Conservation (phyloP, 352 stramenopile species). For the Globisporangium paddicum region DNA sequence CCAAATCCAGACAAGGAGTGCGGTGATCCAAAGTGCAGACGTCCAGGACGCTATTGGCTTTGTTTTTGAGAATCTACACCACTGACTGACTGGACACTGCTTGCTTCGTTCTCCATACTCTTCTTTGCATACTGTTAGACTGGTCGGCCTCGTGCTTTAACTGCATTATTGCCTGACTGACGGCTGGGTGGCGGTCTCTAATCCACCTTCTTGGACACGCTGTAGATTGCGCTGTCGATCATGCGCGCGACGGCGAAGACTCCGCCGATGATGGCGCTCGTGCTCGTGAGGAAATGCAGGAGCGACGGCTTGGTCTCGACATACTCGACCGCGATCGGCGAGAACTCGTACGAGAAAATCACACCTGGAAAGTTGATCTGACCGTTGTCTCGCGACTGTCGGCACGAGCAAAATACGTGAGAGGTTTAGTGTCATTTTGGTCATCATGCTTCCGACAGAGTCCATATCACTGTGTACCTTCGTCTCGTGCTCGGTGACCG, state of each 20-base stretch:
- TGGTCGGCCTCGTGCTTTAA: background rate
- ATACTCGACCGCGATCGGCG: constrained; percentile 86
- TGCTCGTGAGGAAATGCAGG: constrained; percentile 84
- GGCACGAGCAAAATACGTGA: background rate
- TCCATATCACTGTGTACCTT: constrained; percentile 18
- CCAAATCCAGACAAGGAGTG: background rate
- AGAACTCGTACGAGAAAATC: constrained; percentile 88
- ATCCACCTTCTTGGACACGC: constrained; percentile 86
- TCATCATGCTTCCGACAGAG: too few species aligned
- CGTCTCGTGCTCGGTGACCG: constrained; percentile 78
- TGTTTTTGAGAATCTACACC: constrained; percentile 3
- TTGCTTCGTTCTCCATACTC: background rate
- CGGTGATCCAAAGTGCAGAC: background rate
- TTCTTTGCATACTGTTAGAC: background rate
- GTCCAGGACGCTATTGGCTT: background rate
- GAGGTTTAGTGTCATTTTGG: background rate
- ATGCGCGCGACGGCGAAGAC: constrained; percentile 86
- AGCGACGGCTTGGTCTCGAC: constrained; percentile 81
- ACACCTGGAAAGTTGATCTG: constrained; percentile 77
- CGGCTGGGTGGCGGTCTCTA: too few species aligned
- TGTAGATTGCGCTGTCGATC: constrained; percentile 86
- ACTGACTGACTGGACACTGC: background rate
- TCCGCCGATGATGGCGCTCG: constrained; percentile 81
- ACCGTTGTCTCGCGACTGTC: constrained; percentile 34
- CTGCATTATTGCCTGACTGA: too few species aligned